Conservation (phyloP, 2,329 filamentous ascomycete genomes). For the Diaporthe vaccinii region DNA sequence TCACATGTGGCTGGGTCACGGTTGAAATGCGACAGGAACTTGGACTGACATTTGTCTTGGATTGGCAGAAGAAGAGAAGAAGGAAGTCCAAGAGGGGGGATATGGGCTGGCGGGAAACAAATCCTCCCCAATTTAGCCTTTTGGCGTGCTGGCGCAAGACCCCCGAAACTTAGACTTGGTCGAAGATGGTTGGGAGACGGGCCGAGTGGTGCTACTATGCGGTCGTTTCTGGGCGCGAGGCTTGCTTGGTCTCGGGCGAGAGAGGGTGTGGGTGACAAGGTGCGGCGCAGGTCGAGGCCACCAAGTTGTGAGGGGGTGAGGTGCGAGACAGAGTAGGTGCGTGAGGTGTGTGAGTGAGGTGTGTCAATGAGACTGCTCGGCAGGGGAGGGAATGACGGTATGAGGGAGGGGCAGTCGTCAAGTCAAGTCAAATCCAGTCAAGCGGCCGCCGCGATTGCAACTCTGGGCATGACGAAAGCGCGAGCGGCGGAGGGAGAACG, state of each 20-base stretch:
- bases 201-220: background rate
- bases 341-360: background rate
- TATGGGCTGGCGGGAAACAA: background rate
- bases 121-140: slow-evolving; percentile 5
- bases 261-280: slow-evolving; percentile 19
- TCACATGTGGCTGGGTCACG: slow-evolving; percentile 23
- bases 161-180: slow-evolving; percentile 23
- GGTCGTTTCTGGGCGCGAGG: slow-evolving; percentile 24
- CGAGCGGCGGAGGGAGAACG: background rate
- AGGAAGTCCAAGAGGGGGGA: background rate
- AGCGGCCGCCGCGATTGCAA: slow-evolving; percentile 29
- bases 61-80: background rate
- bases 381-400: background rate
- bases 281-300: slow-evolving; percentile 27
- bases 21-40: slow-evolving; percentile 10
- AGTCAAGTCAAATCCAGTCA: background rate
- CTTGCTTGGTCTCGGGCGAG: background rate
- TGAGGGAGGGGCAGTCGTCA: background rate
- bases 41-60: slow-evolving; percentile 29
- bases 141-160: background rate
- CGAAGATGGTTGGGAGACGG: background rate
- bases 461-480: slow-evolving; percentile 23
- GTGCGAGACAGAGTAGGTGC: background rate
- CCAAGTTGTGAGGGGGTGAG: background rate
- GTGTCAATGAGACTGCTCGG: slow-evolving; percentile 1